phyloP scores from a whole-genome alignment of 1,139 yeast genomes.

The Lodderomyces orthopsilosis region DNA sequence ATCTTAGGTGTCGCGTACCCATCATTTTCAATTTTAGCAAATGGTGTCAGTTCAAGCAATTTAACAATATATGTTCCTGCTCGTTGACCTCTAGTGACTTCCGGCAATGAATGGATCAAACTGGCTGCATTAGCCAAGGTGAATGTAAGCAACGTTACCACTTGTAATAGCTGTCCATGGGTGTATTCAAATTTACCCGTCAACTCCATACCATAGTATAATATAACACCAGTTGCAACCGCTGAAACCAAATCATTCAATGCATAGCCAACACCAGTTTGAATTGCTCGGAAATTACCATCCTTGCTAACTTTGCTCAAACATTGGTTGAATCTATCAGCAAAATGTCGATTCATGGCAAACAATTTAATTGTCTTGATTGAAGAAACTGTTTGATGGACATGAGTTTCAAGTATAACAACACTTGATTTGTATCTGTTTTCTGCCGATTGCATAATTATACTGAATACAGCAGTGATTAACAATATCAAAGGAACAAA shows the following conservation, averaged over 20 bases:
- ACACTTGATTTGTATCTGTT: slow-evolving; percentile 55
- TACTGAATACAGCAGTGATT: slow-evolving; percentile 52
- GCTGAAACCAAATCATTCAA: slow-evolving; percentile 52
- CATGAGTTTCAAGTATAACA: slow-evolving; percentile 50
- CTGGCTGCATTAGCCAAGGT: slow-evolving; percentile 65
- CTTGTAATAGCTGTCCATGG: slow-evolving; percentile 57
- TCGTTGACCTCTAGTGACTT: slow-evolving; percentile 71
- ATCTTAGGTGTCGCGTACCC: slow-evolving; percentile 22
- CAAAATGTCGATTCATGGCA: slow-evolving; percentile 50
- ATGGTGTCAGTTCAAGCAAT: slow-evolving; percentile 34
- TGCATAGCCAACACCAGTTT: slow-evolving; percentile 65
- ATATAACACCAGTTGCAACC: slow-evolving; percentile 63
- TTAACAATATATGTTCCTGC: slow-evolving; percentile 57
- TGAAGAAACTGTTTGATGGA: slow-evolving; percentile 58
- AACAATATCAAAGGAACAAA: slow-evolving; percentile 62
- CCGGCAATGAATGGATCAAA: slow-evolving; percentile 66
- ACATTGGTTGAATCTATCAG: slow-evolving; percentile 26
- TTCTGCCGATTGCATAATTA: slow-evolving; percentile 53
- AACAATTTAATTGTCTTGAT: slow-evolving; percentile 63
- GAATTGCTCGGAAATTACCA: slow-evolving; percentile 50
- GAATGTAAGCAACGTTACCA: slow-evolving; percentile 70
- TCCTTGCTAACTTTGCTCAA: slow-evolving; percentile 25
- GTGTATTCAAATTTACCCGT: slow-evolving; percentile 57
- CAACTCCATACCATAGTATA: slow-evolving; percentile 74
- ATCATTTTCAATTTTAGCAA: slow-evolving; percentile 27